Evolutionary conservation across 371 early-diverging fungal genomes (phyloP).

Genomic region (Mucor circinelloides): DNA sequence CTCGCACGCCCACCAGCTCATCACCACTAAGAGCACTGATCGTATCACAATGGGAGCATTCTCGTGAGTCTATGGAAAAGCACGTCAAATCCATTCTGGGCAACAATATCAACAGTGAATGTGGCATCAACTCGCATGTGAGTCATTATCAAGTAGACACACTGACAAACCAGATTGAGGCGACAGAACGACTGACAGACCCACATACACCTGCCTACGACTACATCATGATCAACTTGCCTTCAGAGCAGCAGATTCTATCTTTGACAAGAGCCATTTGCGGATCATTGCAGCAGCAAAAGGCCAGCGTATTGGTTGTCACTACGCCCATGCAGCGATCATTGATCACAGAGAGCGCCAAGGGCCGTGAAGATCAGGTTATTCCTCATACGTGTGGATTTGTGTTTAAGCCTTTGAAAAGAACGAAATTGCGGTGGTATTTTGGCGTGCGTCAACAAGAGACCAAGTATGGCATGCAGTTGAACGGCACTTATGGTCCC

Average conservation of each 20-base stretch:
- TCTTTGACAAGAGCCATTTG: constrained; percentile 44
- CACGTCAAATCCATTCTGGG: constrained; percentile 42
- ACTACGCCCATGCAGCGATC: constrained; percentile 66
- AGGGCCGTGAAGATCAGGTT: constrained; percentile 30
- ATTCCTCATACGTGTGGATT: constrained; percentile 54
- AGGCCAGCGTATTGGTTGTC: constrained; percentile 52
- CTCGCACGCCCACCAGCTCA: constrained; percentile 36
- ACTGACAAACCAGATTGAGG: constrained; percentile 37
- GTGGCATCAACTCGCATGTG: background rate
- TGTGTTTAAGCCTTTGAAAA: constrained; percentile 64
- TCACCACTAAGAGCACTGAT: constrained; percentile 39
- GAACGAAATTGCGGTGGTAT: constrained; percentile 57
- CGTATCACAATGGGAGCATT: constrained; percentile 45
- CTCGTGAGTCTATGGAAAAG: constrained; percentile 42
- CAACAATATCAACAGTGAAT: background rate
- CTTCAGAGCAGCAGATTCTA: constrained; percentile 52
- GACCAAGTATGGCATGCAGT: background rate
- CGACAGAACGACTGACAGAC: constrained; percentile 29
- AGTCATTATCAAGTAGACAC: constrained; percentile 26
- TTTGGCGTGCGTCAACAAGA: constrained; percentile 47
- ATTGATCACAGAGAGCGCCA: constrained; percentile 52
- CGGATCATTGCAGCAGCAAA: constrained; percentile 39
- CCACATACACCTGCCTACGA: constrained; percentile 44
- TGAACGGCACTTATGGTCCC: background rate
- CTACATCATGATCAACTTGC: constrained; percentile 55